Base-by-base conservation (phyloP, 148 eudicot genomes). In the Chenopodium quinoa region DNA sequence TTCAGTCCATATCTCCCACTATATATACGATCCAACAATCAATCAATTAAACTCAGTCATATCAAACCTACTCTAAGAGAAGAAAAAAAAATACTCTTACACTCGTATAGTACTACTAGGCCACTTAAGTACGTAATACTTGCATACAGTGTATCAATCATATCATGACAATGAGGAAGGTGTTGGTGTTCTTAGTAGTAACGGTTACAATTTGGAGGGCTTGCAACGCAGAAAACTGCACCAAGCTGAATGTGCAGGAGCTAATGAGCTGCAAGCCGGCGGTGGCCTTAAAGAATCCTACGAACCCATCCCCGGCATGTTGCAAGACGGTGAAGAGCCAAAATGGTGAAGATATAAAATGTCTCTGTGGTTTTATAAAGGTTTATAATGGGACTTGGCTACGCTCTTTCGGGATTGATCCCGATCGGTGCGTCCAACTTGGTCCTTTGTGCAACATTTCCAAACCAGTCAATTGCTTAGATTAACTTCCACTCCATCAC, bases 351-450 rank as follows among this genome's bases (percentile, higher is more conserved):
- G 85, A 92, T 84, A 16, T 90, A 54, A 50, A 66, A n/a, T 92
- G 93, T 81, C 79, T 90, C 19, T 92, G 96, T 79, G 80, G 86
- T 47, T 83, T 80, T 82, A 89, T 67, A 1, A 69, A 85, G 81
- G 82, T 87, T 78, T 63, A 50, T 27, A 46, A 76, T 16, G 85
- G 88, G 1, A 48, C 19, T 2, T 9, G 81, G 78, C 46, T 90
- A 63, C 88, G 87, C 64, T 27, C 83, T 2, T 79, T 87, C 0
- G 92, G 93, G 2, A 84, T 92, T 22, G 85, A 90, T 79, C 90
- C 93, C 20, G 80, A 58, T 25, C 91, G 88, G 6, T 87, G 88
- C 32, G 62, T 84, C 27, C 83, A 83, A 17, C 92, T 92, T 56
- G 91, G 92, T 32, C 68, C 23, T 29, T 79, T 85, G 80, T 92